These are phyloP conservation scores for Boletellus emodensis DNA, from an alignment of 768 basidiomycete genomes.

Conservation along the genomic window DNA sequence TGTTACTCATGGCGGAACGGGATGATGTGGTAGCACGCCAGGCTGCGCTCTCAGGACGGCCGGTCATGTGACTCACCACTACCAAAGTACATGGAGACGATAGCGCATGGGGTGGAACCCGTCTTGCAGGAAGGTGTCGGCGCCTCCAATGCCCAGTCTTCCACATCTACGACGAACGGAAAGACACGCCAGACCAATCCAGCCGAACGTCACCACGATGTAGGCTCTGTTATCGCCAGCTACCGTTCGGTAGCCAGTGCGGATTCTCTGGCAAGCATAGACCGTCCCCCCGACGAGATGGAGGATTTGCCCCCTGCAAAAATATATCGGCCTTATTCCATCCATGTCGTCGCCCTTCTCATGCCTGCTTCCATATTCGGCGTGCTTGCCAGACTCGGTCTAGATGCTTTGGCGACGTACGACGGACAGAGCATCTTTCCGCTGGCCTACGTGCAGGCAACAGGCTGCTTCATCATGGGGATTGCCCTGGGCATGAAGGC, in stretches of 20 bases:
- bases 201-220: constrained; percentile 20
- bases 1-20: constrained; percentile 60
- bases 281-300: constrained; percentile 35
- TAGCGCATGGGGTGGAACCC: not conserved
- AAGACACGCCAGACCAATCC: not conserved
- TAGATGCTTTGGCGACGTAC: constrained; percentile 70
- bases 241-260: constrained; percentile 33
- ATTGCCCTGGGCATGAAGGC: constrained; percentile 65
- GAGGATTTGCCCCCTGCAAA: constrained; percentile 34
- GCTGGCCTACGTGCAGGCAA: constrained; percentile 78
- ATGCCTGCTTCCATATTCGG: constrained; percentile 84
- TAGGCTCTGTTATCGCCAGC: constrained; percentile 34
- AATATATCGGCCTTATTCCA: constrained; percentile 51
- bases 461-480: constrained; percentile 94
- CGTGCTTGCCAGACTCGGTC: constrained; percentile 75
- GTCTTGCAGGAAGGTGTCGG: not conserved
- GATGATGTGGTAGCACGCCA: not conserved
- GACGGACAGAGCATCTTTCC: constrained; percentile 74
- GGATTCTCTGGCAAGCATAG: constrained; percentile 39
- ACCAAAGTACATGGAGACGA: not conserved
- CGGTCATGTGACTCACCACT: not conserved
- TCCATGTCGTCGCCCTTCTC: constrained; percentile 65
- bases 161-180: not conserved
- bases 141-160: not conserved
- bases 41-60: not conserved